phyloP scores from a whole-genome alignment of 169 alveolate species.

The Plasmodium malariae region DNA sequence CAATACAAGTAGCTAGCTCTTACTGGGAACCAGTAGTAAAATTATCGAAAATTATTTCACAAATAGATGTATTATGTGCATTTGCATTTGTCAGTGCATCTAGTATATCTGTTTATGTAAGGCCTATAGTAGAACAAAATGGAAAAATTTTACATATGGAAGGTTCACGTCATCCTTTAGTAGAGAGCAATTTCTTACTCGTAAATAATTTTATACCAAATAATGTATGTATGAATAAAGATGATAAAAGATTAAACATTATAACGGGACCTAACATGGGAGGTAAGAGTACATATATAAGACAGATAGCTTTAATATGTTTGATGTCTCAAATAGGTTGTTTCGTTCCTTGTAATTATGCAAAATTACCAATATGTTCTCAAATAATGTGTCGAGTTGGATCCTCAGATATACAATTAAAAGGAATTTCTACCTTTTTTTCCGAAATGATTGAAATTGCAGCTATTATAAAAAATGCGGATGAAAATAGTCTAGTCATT shows the following conservation, averaged over 20 bases:
- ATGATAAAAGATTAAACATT: conserved; percentile 90
- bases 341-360: conserved; percentile 94
- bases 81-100: conserved; percentile 93
- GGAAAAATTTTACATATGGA: conserved; percentile 86
- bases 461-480: conserved; percentile 94
- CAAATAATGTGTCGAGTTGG: conserved; percentile 97
- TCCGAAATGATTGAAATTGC: conserved; percentile 98
- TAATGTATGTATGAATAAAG: conserved; percentile 87
- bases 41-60: conserved; percentile 90
- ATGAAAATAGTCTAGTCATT: conserved; percentile 91
- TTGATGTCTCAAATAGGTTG: conserved; percentile 95
- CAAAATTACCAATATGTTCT: conserved; percentile 93
- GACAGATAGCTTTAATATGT: conserved; percentile 89
- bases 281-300: conserved; percentile 97
- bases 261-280: conserved; percentile 99
- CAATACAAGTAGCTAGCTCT: conserved; percentile 95
- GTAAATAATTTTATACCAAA: conserved; percentile 90
- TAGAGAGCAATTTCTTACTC: conserved; percentile 85
- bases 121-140: conserved; percentile 90
- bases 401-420: conserved; percentile 95
- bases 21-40: conserved; percentile 95
- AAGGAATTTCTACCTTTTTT: conserved; percentile 97
- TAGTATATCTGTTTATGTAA: conserved; percentile 88
- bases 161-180: conserved; percentile 90
- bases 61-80: conserved; percentile 94